Evolutionary conservation across 2,329 filamentous ascomycete genomes (phyloP).

Genomic region (Berkeleyomyces basicola): DNA sequence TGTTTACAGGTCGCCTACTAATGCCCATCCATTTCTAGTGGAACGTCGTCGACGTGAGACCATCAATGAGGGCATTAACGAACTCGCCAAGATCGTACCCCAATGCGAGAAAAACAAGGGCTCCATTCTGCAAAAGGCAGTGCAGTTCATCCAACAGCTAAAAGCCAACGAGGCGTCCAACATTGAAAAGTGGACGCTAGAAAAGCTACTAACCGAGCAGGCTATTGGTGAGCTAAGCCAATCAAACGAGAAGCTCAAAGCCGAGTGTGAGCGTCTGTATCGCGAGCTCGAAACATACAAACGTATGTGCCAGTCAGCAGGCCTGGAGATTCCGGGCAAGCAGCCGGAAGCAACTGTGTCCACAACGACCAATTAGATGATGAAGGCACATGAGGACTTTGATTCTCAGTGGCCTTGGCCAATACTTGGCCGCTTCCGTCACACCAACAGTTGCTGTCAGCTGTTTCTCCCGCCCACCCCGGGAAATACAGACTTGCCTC

Average conservation of each 20-base stretch:
- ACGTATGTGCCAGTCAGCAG: conserved; percentile 45
- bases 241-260: conserved; percentile 75
- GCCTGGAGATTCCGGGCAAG: conserved; percentile 25
- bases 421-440: background rate
- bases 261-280: conserved; percentile 62
- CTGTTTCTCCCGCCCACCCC: background rate
- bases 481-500: background rate
- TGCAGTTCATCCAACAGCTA: conserved; percentile 84
- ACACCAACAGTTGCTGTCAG: background rate
- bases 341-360: conserved; percentile 2
- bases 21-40: conserved; percentile 37
- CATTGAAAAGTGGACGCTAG: conserved; percentile 83
- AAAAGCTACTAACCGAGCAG: conserved; percentile 79
- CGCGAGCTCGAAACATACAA: conserved; percentile 68
- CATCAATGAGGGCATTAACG: conserved; percentile 97
- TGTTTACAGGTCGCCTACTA: conserved; percentile 15
- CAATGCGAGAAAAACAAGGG: conserved; percentile 99
- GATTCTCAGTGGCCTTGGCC: background rate
- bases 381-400: background rate
- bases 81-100: conserved; percentile 92
- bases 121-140: conserved; percentile 81
- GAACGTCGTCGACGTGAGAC: conserved; percentile 92
- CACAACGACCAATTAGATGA: background rate
- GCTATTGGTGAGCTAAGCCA: conserved; percentile 75
- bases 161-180: conserved; percentile 90